A percentile compares a stretch with the other conserved stretches of the same genome.
Evolutionary conservation across 2,329 filamentous ascomycete genomes (phyloP).

Genomic region (Penicillium nordicum): DNA sequence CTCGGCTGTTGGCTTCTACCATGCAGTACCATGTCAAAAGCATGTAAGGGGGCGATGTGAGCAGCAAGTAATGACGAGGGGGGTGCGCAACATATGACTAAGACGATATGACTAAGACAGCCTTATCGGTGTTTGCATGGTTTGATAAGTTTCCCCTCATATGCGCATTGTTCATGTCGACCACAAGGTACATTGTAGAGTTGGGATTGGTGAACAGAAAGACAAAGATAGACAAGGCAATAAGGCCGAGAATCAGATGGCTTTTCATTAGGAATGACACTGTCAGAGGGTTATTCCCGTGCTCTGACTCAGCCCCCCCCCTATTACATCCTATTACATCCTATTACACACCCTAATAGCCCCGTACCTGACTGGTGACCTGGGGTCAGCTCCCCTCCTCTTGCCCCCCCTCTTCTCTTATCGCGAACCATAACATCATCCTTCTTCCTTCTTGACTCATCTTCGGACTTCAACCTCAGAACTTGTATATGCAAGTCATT

Average conservation of each 20-base stretch:
- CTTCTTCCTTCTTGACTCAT: conserved; percentile 11
- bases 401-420: conserved; percentile 13
- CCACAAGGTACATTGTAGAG: conserved; percentile 8
- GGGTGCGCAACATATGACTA: background rate
- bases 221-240: background rate
- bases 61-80: background rate
- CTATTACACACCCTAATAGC: conserved; percentile 10
- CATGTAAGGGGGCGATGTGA: background rate
- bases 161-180: background rate
- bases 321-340: conserved; percentile 8
- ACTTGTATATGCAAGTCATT: conserved; percentile 7
- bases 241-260: background rate
- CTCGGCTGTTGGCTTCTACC: background rate
- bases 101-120: background rate
- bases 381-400: conserved; percentile 10
- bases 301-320: conserved; percentile 22
- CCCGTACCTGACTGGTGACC: conserved; percentile 13
- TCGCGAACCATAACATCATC: conserved; percentile 13
- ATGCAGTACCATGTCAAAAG: background rate
- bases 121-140: conserved; percentile 7
- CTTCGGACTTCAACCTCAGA: background rate
- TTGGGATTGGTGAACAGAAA: conserved; percentile 4
- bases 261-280: background rate
- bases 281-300: conserved; percentile 4
- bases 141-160: conserved; percentile 9